Evolutionary conservation across 495 filamentous ascomycete species (phyloP).

Genomic region (Copromyces sp.): DNA sequence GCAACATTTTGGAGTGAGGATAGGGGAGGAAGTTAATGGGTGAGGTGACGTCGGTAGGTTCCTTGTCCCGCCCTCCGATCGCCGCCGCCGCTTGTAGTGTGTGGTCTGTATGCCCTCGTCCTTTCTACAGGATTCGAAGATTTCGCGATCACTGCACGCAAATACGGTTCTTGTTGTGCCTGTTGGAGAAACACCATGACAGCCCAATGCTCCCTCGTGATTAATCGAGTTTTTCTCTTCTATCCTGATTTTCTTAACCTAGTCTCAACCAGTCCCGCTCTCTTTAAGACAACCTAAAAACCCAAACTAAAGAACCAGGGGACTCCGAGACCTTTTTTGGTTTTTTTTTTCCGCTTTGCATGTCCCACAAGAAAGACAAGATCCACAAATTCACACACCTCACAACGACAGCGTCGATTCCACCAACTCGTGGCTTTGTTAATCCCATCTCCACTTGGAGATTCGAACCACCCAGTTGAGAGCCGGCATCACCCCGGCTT

Average conservation of each 20-base stretch:
- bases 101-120: background rate
- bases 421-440: background rate
- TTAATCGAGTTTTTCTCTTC: background rate
- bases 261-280: background rate
- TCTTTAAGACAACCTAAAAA: background rate
- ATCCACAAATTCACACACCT: background rate
- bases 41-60: background rate
- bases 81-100: background rate
- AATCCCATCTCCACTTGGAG: background rate
- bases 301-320: background rate
- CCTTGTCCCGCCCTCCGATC: background rate
- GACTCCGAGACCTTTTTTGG: background rate
- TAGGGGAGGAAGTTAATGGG: background rate
- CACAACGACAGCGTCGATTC: background rate
- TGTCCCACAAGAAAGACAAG: background rate
- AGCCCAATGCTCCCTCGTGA: background rate
- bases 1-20: background rate
- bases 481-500: background rate
- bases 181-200: background rate
- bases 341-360: background rate
- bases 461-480: background rate
- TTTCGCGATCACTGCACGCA: background rate
- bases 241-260: background rate
- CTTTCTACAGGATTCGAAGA: background rate
- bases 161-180: background rate